Evolutionary conservation across 164 flowering plant species (phyloP), one percentile per base, ranked within the genome.

Genomic region (Piper betle): DNA sequence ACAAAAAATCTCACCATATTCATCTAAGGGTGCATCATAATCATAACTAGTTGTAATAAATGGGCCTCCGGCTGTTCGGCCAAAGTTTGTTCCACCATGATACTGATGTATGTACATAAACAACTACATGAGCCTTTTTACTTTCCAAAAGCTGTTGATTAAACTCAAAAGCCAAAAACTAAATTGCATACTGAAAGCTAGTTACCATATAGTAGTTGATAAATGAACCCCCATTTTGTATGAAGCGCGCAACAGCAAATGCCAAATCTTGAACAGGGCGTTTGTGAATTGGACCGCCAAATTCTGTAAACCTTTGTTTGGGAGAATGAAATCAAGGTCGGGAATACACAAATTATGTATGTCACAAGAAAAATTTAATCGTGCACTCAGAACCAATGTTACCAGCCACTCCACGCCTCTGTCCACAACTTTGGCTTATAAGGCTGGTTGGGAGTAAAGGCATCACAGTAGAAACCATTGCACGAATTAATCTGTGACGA

Each of bases 71-170:
- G 97, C 91, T 46, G 88, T 79, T 62, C 99, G 89, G 42, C 95
- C 99, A 73, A 91, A 94, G 76, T 94, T 94, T 58, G 99, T 94
- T 67, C 99, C 99, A 56, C 99, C 99, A 76, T 93, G 97, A 60
- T 79, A 93, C 99, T 93, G 78, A 59, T 33, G 13, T 17, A 33
- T 25, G 15, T 7, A 55, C 5, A 55, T 9, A 25, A 17, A 25
- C 2, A 55, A 55, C 18, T 1, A 10, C 33, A 10, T 55, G 4
- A 7, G 37, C 37, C 12, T 55, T 46, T 46, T 46, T 10, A 12
- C 10, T 46, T 46, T 10, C 12, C 33, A 25, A 46, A 55, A 55
- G 33, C 38, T 15, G 8, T 39, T 7, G 16, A 46, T 6, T 3
- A 46, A 46, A 15, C 50, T 46, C 3, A 10, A 12, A 55, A 55